These are phyloP conservation scores for Thymus quinquecostatus DNA, from an alignment of 257 asterid species.

Conservation along the genomic window DNA sequence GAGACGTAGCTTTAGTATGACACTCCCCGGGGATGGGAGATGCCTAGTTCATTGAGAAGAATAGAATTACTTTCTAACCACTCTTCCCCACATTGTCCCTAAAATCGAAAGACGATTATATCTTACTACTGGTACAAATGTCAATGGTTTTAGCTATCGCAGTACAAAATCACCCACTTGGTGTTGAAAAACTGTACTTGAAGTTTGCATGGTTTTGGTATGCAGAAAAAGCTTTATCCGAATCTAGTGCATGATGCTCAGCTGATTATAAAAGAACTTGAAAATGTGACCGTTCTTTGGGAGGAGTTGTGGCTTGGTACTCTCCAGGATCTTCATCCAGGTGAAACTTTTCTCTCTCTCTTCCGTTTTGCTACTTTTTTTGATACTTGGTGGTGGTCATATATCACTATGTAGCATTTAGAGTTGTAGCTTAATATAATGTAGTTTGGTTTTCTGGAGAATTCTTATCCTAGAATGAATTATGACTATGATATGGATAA, in stretches of 20 bases:
- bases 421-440: constrained; percentile 18
- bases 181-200: not conserved
- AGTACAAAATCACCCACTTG: not conserved
- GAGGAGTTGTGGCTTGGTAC: constrained; percentile 99
- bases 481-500: too few species aligned
- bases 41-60: constrained; percentile 18
- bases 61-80: constrained; percentile 2
- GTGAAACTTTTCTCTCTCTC: constrained; percentile 32
- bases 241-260: constrained; percentile 86
- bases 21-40: constrained; percentile 19
- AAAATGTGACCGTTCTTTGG: constrained; percentile 96
- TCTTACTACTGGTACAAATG: not conserved
- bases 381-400: constrained; percentile 26
- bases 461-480: not conserved
- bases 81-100: not conserved
- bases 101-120: constrained; percentile 7
- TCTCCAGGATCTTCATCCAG: constrained; percentile 98
- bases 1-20: constrained; percentile 27
- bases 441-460: constrained; percentile 2
- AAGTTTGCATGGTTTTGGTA: constrained; percentile 27
- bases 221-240: constrained; percentile 89
- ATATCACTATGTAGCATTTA: not conserved
- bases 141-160: constrained; percentile 18
- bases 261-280: constrained; percentile 95
- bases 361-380: constrained; percentile 21